A percentile compares a stretch with the other conserved stretches of the same genome.
Conservation (phyloP, 352 stramenopile species). For the Globisporangium viniferum region DNA sequence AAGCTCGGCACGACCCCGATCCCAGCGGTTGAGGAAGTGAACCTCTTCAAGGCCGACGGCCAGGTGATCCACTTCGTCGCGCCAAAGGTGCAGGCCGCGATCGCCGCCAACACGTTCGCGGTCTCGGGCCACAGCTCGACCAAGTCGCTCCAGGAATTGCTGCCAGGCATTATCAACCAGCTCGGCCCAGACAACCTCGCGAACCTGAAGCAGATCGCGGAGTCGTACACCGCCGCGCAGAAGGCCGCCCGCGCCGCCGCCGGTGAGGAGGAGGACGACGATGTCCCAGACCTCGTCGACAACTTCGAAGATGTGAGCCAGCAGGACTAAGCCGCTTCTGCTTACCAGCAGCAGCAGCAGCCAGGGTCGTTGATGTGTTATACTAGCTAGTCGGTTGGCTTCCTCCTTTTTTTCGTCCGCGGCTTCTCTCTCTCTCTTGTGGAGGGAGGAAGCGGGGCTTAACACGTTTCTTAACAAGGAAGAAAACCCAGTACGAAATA, state of each 20-base stretch:
- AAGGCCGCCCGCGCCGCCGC: slow-evolving; percentile 74
- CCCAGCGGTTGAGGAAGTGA: slow-evolving; percentile 98
- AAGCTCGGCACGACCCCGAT: slow-evolving; percentile 98
- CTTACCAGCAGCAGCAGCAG: background rate
- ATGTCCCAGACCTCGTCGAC: slow-evolving; percentile 97
- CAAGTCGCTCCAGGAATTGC: slow-evolving; percentile 97
- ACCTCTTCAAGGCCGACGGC: slow-evolving; percentile 99
- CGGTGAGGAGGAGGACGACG: slow-evolving; percentile 91
- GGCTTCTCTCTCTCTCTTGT: background rate
- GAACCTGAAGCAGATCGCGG: slow-evolving; percentile 94
- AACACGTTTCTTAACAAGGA: slow-evolving; percentile 45
- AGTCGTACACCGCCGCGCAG: slow-evolving; percentile 80
- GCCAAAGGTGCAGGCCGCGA: slow-evolving; percentile 98
- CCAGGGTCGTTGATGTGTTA: slow-evolving; percentile 23
- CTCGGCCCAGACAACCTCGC: slow-evolving; percentile 96
- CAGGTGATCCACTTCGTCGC: slow-evolving; percentile 98
- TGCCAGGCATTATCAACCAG: slow-evolving; percentile 98
- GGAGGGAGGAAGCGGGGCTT: slow-evolving; percentile 6
- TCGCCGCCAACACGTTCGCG: slow-evolving; percentile 98
- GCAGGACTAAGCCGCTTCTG: slow-evolving; percentile 63
- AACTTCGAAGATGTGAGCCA: slow-evolving; percentile 98
- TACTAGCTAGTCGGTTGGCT: slow-evolving; percentile 21
- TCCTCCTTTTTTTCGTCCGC: slow-evolving; percentile 8
- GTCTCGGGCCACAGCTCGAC: slow-evolving; percentile 94
- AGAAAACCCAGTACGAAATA: slow-evolving; percentile 54